Evolutionary conservation across 768 basidiomycete species (phyloP), one percentile per base, ranked within the genome.

Genomic region (Phaffia australis): DNA sequence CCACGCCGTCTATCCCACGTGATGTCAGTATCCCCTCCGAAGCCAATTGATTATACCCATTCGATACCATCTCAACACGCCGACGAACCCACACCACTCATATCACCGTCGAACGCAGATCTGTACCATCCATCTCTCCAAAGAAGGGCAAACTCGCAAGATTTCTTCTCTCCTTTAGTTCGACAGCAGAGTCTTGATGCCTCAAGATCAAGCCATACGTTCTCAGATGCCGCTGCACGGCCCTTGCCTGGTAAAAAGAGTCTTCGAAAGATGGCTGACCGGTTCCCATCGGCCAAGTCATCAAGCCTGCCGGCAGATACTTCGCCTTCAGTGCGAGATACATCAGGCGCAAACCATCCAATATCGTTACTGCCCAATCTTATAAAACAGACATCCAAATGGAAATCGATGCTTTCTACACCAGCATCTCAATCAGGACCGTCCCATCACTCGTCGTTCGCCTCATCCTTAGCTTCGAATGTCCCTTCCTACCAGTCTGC

Each of bases 381-480:
- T 1, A 35, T 65, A 21, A 65, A 65, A 32, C 23, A 46, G 23
- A 48, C 47, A 14, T 59, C 56, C 19, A 47, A 35, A 15, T 65
- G 64, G 64, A 65, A 56, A 30, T 59, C 64, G 16, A 56, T 65
- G 21, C 42, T 65, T 8, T 54, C 47, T 8, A 21, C 27, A 11
- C 35, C 35, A 5, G 35, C 35, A 11, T 42, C 35, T 42, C 35
- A 42, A 4, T 42, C 11, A 11, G 35, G 35, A 42, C 4, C 52
- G 15, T 9, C 52, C 15, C n/a, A 54, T 4, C n/a, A 54, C 23
- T 15, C n/a, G 15, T 15, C 42, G 30, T 50, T 19, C n/a, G 29
- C 27, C 30, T 47, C 56, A 84, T 72, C 85, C 83, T 78, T 65
- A 83, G 8, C 57, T 25, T 47, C n/a, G 25, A 57, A 35, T 27